These are phyloP conservation scores for Xylariaceae sp. DNA, from an alignment of 2,329 filamentous ascomycete species.

Conservation along the genomic window DNA sequence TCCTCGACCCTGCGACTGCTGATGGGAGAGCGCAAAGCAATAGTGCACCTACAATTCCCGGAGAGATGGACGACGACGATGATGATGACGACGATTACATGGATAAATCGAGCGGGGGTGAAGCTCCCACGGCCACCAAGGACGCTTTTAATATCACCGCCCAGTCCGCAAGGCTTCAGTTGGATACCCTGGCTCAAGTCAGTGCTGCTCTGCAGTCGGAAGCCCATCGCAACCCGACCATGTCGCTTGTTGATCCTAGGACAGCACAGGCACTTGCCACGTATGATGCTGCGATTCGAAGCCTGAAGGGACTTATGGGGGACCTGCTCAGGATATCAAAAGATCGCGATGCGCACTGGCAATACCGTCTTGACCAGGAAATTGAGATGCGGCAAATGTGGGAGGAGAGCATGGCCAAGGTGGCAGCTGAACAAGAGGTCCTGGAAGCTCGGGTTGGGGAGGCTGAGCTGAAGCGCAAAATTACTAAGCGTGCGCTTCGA, in stretches of 20 bases:
- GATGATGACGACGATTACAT: slow-evolving; percentile 68
- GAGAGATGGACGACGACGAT: slow-evolving; percentile 48
- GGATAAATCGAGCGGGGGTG: slow-evolving; percentile 74
- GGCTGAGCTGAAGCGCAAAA: slow-evolving; percentile 82
- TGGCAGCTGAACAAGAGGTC: slow-evolving; percentile 91
- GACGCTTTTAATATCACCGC: slow-evolving; percentile 97
- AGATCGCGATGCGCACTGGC: slow-evolving; percentile 95
- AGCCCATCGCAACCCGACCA: slow-evolving; percentile 62
- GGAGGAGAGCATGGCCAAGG: slow-evolving; percentile 98
- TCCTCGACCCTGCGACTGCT: slow-evolving; percentile 43
- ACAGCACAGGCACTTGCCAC: slow-evolving; percentile 74
- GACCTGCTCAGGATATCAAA: slow-evolving; percentile 88
- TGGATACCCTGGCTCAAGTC: slow-evolving; percentile 84
- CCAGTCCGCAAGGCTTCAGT: slow-evolving; percentile 86
- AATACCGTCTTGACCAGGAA: slow-evolving; percentile 88
- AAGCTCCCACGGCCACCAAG: slow-evolving; percentile 70
- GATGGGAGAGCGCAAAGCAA: slow-evolving; percentile 35
- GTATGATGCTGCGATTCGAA: slow-evolving; percentile 86
- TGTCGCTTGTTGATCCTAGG: slow-evolving; percentile 71
- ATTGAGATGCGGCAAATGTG: slow-evolving; percentile 90
- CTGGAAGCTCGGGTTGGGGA: slow-evolving; percentile 84
- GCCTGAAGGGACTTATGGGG: slow-evolving; percentile 76
- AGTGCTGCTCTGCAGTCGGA: slow-evolving; percentile 76
- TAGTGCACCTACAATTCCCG: slow-evolving; percentile 30
- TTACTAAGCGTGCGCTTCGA: slow-evolving; percentile 83